Percentiles rank a stretch among this genome's conserved stretches.
phyloP scores from a whole-genome alignment of 768 basidiomycete genomes.

The Gelatoporia subvermispora region DNA sequence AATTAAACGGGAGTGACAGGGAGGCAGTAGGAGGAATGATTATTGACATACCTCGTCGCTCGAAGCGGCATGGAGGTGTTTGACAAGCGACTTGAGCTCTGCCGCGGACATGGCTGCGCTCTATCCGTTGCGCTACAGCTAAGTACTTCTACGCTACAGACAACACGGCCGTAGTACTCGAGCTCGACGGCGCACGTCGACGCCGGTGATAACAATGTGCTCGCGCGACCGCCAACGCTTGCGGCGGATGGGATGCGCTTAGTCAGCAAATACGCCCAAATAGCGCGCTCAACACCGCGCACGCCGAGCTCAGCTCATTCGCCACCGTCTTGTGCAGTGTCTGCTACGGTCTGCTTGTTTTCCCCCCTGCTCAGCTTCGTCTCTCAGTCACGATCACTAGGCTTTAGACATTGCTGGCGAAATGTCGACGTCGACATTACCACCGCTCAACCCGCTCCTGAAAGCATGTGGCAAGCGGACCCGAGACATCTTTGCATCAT shows the following conservation, averaged over 20 bases:
- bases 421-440: slow-evolving; percentile 44
- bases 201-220: too few relatives aligned
- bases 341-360: not conserved
- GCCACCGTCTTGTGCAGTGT: slow-evolving; percentile 3
- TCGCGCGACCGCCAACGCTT: too few relatives aligned
- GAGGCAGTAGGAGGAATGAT: slow-evolving; percentile 28
- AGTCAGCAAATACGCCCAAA: slow-evolving; percentile 4
- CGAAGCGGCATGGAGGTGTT: slow-evolving; percentile 65
- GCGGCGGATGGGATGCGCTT: too few relatives aligned
- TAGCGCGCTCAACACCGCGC: slow-evolving; percentile 8
- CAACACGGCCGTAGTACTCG: too few relatives aligned
- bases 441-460: slow-evolving; percentile 63
- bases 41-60: slow-evolving; percentile 48
- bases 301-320: slow-evolving; percentile 9
- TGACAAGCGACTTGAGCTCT: slow-evolving; percentile 78
- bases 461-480: slow-evolving; percentile 67
- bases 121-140: too few relatives aligned
- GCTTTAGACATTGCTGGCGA: not conserved
- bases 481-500: slow-evolving; percentile 62
- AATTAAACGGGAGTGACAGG: slow-evolving; percentile 27
- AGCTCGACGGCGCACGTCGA: too few relatives aligned
- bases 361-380: not conserved
- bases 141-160: too few relatives aligned
- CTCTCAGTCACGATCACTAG: not conserved
- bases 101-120: slow-evolving; percentile 19